phyloP scores from a whole-genome alignment of 169 alveolate species.

The Plasmodium gallinaceum region DNA sequence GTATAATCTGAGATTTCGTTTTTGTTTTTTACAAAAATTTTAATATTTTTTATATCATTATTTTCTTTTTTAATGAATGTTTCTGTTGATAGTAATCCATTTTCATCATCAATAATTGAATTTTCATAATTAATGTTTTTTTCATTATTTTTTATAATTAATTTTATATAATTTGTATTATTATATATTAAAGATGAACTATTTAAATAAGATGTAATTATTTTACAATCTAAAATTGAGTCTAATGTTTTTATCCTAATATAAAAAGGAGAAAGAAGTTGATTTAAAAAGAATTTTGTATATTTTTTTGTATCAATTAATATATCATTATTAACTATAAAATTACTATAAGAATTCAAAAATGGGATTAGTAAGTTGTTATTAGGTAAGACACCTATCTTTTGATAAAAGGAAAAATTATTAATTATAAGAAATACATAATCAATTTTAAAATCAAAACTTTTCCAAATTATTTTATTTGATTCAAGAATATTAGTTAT shows the following conservation, averaged over 20 bases:
- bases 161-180: slow-evolving; percentile 31
- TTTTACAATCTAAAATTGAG: slow-evolving; percentile 34
- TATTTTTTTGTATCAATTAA: slow-evolving; percentile 4
- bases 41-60: slow-evolving; percentile 17
- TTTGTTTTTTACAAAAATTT: background rate
- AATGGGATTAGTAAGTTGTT: slow-evolving; percentile 27
- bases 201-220: slow-evolving; percentile 36
- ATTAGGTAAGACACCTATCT: slow-evolving; percentile 57
- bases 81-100: background rate
- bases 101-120: background rate
- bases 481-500: slow-evolving; percentile 31
- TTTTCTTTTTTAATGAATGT: background rate
- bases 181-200: slow-evolving; percentile 52
- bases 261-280: slow-evolving; percentile 50
- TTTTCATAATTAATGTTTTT: slow-evolving; percentile 6
- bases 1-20: background rate
- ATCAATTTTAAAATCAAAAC: slow-evolving; percentile 41
- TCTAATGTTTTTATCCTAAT: slow-evolving; percentile 54
- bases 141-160: slow-evolving; percentile 25
- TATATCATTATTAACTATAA: slow-evolving; percentile 14
- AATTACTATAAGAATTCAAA: slow-evolving; percentile 24
- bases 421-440: slow-evolving; percentile 50
- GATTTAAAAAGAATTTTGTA: slow-evolving; percentile 41
- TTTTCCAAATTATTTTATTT: slow-evolving; percentile 47
- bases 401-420: slow-evolving; percentile 52